These are phyloP conservation scores for Beauveria sp. DNA, from an alignment of 2,329 filamentous ascomycete species.

Conservation along the genomic window DNA sequence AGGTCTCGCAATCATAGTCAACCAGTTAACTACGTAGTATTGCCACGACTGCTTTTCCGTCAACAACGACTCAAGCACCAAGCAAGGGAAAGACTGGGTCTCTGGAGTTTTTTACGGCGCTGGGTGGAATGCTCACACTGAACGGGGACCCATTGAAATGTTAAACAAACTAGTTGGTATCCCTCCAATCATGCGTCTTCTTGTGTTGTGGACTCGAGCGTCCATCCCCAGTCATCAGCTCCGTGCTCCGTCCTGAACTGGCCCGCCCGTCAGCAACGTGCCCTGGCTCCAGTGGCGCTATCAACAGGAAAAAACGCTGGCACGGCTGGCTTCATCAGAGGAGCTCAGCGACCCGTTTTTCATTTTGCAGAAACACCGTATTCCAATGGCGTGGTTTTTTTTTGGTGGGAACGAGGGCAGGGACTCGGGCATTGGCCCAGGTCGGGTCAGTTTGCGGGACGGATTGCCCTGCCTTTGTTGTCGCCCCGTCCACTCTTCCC, in stretches of 20 bases:
- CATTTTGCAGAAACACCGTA: background rate
- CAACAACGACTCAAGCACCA: background rate
- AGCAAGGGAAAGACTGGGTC: background rate
- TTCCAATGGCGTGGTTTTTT: background rate
- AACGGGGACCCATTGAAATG: background rate
- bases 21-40: too few relatives aligned
- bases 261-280: background rate
- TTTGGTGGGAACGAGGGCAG: background rate
- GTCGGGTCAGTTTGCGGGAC: background rate
- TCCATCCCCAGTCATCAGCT: background rate
- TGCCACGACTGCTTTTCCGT: background rate
- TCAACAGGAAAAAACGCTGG: background rate
- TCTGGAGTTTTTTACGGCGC: background rate
- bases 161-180: background rate
- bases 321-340: background rate
- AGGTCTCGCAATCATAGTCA: background rate
- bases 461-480: background rate
- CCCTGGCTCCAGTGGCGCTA: background rate
- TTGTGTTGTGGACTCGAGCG: background rate
- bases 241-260: constrained; percentile 5
- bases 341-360: constrained; percentile 4
- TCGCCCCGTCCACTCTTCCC: background rate
- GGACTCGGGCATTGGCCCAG: background rate
- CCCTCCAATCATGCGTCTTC: background rate
- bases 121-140: background rate